phyloP scores from a whole-genome alignment of 495 filamentous ascomycete species.

The Podospora anserina region DNA sequence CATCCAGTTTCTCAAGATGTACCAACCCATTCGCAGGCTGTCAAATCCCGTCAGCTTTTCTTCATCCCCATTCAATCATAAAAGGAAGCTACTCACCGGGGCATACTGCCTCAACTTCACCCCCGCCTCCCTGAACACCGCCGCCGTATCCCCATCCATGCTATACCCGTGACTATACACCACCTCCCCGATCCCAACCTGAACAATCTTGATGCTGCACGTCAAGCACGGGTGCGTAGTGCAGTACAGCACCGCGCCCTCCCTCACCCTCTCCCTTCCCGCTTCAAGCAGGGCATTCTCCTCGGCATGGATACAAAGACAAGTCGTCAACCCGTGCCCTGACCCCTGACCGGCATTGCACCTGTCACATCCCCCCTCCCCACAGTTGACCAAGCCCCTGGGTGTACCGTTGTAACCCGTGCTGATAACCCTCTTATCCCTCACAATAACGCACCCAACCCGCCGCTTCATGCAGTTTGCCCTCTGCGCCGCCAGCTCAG shows the following conservation, averaged over 20 bases:
- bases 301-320: conserved; percentile 92
- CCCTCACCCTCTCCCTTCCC: conserved; percentile 81
- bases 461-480: conserved; percentile 98
- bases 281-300: conserved; percentile 96
- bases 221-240: conserved; percentile 97
- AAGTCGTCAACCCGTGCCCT: conserved; percentile 75
- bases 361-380: conserved; percentile 84
- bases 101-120: conserved; percentile 77
- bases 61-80: background rate
- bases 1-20: conserved; percentile 48
- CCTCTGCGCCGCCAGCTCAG: conserved; percentile 83
- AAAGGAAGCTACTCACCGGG: conserved; percentile 55
- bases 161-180: conserved; percentile 91
- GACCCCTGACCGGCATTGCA: conserved; percentile 71
- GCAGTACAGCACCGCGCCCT: conserved; percentile 80
- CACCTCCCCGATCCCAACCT: conserved; percentile 92
- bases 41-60: background rate
- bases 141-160: conserved; percentile 85
- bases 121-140: conserved; percentile 70
- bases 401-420: conserved; percentile 99
- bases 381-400: conserved; percentile 80
- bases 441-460: conserved; percentile 92
- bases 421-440: conserved; percentile 81
- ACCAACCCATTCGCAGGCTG: conserved; percentile 55
- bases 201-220: conserved; percentile 96